Percentiles rank a stretch among this genome's conserved stretches.
These are phyloP conservation scores for Excoecaria cochinchinensis DNA, from an alignment of 345 rosid genomes.

Conservation along the genomic window DNA sequence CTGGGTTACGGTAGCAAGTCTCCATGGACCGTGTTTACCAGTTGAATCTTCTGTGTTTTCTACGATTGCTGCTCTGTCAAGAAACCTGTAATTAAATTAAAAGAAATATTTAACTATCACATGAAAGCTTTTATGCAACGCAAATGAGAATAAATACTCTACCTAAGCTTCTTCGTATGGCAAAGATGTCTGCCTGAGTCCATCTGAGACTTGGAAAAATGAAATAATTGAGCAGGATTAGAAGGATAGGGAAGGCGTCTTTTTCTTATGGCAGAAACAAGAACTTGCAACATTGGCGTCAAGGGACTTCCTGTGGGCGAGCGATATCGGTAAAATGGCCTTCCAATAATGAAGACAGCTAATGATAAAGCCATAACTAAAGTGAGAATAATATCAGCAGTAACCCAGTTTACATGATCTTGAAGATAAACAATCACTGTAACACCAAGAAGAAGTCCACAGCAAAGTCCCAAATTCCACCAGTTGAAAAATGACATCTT, in stretches of 20 bases:
- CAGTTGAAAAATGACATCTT: slow-evolving; percentile 95
- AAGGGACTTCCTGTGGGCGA: slow-evolving; percentile 78
- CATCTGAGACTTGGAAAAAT: slow-evolving; percentile 38
- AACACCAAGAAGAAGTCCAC: slow-evolving; percentile 70
- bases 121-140: background rate
- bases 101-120: background rate
- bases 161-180: slow-evolving; percentile 68
- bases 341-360: slow-evolving; percentile 57
- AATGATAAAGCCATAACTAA: slow-evolving; percentile 67
- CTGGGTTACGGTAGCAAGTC: slow-evolving; percentile 68
- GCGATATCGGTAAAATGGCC: slow-evolving; percentile 68
- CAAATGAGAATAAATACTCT: slow-evolving; percentile 15
- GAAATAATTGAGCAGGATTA: slow-evolving; percentile 49
- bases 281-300: slow-evolving; percentile 75
- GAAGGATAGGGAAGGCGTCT: slow-evolving; percentile 61
- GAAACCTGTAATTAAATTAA: slow-evolving; percentile 51
- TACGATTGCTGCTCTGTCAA: slow-evolving; percentile 87
- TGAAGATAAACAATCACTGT: slow-evolving; percentile 69
- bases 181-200: slow-evolving; percentile 52
- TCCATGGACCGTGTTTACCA: slow-evolving; percentile 62
- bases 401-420: slow-evolving; percentile 80
- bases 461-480: slow-evolving; percentile 85
- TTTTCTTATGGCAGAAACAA: slow-evolving; percentile 72
- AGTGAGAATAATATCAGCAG: slow-evolving; percentile 60
- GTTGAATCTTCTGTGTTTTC: slow-evolving; percentile 36